Conservation (phyloP, 2,329 filamentous ascomycete species). For the Acrocalymma vagum region DNA sequence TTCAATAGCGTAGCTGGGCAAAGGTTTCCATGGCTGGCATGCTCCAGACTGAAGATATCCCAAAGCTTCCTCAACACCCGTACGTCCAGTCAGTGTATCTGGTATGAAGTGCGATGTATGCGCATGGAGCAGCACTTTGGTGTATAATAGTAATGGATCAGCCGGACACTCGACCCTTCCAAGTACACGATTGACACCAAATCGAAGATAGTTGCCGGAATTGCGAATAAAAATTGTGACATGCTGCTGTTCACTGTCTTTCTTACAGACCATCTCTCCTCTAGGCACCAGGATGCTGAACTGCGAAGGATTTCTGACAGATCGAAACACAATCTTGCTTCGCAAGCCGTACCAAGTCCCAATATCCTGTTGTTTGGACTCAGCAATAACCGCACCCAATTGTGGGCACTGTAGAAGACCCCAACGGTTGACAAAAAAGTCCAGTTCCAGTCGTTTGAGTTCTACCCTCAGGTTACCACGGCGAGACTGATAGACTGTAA, state of each 20-base stretch:
- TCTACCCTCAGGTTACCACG: constrained; percentile 53
- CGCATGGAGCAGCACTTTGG: constrained; percentile 68
- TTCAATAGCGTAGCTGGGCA: constrained; percentile 3
- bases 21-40: constrained; percentile 51
- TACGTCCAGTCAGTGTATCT: constrained; percentile 66
- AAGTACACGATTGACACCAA: constrained; percentile 63
- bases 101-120: constrained; percentile 66
- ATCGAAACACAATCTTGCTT: constrained; percentile 66
- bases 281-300: constrained; percentile 65
- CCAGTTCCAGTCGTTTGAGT: constrained; percentile 61
- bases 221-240: constrained; percentile 51
- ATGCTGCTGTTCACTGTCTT: constrained; percentile 48
- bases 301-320: constrained; percentile 47
- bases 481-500: constrained; percentile 59
- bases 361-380: constrained; percentile 60
- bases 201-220: constrained; percentile 57
- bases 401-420: constrained; percentile 58
- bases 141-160: constrained; percentile 64
- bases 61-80: constrained; percentile 69
- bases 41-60: constrained; percentile 58
- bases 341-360: constrained; percentile 68
- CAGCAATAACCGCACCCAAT: constrained; percentile 62
- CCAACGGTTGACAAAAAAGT: constrained; percentile 59
- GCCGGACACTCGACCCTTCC: constrained; percentile 65
- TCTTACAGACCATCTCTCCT: constrained; percentile 44